Conservation (phyloP, 768 basidiomycete species). For the Paxillus involutus region DNA sequence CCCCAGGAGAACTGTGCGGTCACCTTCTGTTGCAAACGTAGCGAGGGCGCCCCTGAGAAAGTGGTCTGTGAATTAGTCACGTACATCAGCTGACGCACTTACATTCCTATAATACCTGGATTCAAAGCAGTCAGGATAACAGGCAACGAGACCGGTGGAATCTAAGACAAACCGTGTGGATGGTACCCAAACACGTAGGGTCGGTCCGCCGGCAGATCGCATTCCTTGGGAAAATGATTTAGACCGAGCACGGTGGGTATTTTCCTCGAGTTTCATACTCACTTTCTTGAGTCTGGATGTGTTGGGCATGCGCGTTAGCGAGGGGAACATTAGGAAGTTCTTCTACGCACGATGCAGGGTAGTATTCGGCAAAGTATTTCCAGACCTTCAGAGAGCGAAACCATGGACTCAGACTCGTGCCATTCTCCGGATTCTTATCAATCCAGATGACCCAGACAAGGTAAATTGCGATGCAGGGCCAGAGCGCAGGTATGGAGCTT, state of each 20-base stretch:
- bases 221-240: slow-evolving; percentile 47
- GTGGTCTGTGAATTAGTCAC: not conserved
- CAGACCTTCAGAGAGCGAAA: slow-evolving; percentile 70
- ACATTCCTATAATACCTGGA: slow-evolving; percentile 97
- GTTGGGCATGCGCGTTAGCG: not conserved
- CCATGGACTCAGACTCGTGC: slow-evolving; percentile 75
- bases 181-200: slow-evolving; percentile 98
- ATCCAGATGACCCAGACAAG: slow-evolving; percentile 73
- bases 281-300: slow-evolving; percentile 34
- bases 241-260: not conserved
- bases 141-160: not conserved
- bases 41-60: slow-evolving; percentile 80
- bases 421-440: slow-evolving; percentile 72
- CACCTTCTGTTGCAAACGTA: slow-evolving; percentile 95
- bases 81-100: slow-evolving; percentile 28
- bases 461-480: slow-evolving; percentile 83
- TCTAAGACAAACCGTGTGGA: slow-evolving; percentile 73
- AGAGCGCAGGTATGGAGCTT: slow-evolving; percentile 86
- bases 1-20: slow-evolving; percentile 3
- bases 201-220: slow-evolving; percentile 85
- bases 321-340: not conserved
- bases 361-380: slow-evolving; percentile 91
- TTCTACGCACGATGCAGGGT: slow-evolving; percentile 78
- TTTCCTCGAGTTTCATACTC: slow-evolving; percentile 5
- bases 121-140: slow-evolving; percentile 4